These are phyloP conservation scores for Glaciozyma antarctica DNA, from an alignment of 768 basidiomycete genomes.

Conservation along the genomic window DNA sequence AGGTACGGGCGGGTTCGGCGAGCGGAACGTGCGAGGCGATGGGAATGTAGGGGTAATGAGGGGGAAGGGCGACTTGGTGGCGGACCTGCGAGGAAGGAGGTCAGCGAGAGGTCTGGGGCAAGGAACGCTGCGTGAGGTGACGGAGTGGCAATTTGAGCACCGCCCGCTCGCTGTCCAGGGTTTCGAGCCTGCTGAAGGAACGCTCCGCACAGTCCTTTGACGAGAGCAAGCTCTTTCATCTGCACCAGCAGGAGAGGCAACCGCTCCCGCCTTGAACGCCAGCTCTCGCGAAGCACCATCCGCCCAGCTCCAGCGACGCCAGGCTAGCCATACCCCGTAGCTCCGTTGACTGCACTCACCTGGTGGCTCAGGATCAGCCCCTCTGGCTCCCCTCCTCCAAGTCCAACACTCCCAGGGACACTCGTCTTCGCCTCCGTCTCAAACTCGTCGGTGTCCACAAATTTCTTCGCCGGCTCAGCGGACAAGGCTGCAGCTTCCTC, in stretches of 20 bases:
- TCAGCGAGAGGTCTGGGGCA: background rate
- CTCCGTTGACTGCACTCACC: slow-evolving; percentile 23
- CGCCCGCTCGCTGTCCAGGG: too few relatives aligned
- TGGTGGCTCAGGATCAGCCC: slow-evolving; percentile 41
- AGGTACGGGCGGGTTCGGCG: slow-evolving; percentile 77
- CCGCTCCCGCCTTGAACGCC: background rate
- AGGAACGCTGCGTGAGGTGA: background rate
- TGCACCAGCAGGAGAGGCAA: background rate
- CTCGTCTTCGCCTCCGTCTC: slow-evolving; percentile 89
- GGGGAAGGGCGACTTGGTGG: slow-evolving; percentile 92
- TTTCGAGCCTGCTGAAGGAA: background rate
- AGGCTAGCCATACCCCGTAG: too few relatives aligned
- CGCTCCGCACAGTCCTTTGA: background rate
- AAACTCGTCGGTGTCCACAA: slow-evolving; percentile 78
- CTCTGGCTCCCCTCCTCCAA: slow-evolving; percentile 51
- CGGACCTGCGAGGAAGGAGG: slow-evolving; percentile 52
- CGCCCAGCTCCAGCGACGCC: background rate
- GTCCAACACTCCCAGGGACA: slow-evolving; percentile 75
- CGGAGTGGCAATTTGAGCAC: too few relatives aligned
- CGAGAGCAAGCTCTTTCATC: background rate
- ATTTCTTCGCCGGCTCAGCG: background rate
- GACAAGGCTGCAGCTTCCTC: background rate
- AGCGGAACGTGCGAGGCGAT: slow-evolving; percentile 87
- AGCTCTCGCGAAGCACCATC: too few relatives aligned
- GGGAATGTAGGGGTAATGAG: slow-evolving; percentile 78